Base-by-base conservation (phyloP, 2,329 filamentous ascomycete species). In the Monosporascus sp. region DNA sequence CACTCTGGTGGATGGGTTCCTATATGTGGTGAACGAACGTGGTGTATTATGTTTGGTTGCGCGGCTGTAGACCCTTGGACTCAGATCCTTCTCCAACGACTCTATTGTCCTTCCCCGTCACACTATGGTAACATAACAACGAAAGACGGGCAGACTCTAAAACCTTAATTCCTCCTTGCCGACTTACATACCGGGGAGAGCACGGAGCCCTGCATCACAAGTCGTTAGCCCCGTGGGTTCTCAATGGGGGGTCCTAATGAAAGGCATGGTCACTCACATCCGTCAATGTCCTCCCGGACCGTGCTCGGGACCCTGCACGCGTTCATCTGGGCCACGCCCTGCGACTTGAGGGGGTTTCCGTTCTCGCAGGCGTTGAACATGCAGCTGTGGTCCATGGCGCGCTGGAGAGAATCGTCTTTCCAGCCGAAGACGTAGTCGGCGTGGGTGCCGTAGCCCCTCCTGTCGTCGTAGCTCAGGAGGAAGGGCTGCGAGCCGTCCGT, bases 381-480 rank as follows among this genome's bases (percentile, higher is more conserved):
- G 62, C 65, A 67, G 38, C 44, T 52, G 7, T 58, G 62, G 49
- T 66, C 61, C 65, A 67, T 69, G 38, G 68, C 68, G 8, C 60
- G 57, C 53, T 71, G 69, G 31, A 70, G 51, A 3, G 65, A 50
- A 47, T 67, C 66, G 17, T 55, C 63, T 48, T 67, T 62, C 65
- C 70, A 73, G 24, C 70, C 70, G 53, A 72, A 73, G 22, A 73
- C 60, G 57, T 74, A 73, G 54, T 73, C 72, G 14, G 68, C 70
- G 51, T 73, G 70, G 5, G 68, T 70, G 5, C 70, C 70, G 48
- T 63, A 72, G 7, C 69, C 71, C 35, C 63, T 66, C 49, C 60
- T 56, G 44, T 69, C 66, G 46, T 65, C 63, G 56, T 61, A 67
- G 56, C 62, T 68, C 9, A 62, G 55, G 2, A 62, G 59, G 45